Base-by-base conservation (phyloP, 768 basidiomycete species). In the Russula sp. region DNA sequence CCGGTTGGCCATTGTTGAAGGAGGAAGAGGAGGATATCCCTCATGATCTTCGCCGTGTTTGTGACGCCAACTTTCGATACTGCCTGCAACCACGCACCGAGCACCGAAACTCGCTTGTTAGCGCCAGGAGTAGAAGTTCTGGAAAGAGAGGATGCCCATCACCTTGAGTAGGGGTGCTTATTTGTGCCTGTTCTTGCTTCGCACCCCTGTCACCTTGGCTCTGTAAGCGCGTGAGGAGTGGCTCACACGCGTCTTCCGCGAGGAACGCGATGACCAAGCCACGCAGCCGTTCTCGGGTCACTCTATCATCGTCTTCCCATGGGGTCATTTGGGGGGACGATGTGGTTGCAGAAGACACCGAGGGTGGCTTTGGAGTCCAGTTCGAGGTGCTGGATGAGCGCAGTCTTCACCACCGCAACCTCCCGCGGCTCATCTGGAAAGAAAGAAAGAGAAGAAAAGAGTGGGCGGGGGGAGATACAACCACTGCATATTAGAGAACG, bases 311-410 rank as follows among this genome's bases (percentile, higher is more conserved):
- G 25, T 84, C 83, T 55, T 85, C 83, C 83, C 67, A 76, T 65
- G 13, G 75, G 69, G 32, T 81, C 82, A 50, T 80, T 79, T 0
- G 74, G 69, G 2, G 82, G 81, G 3, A 79, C 69, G 39, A 87
- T 74, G 69, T 89, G 87, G 68, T 89, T 88, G 67, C 81, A 87
- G 5, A 89, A 74, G 14, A 89, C 87, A 41, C 82, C 78, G 7
- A 89, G 73, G 1, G 86, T 84, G 18, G 82, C 76, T 8, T 73
- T 73, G 1, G 84, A 76, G 63, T 86, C 84, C 75, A 87, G 77
- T 47, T 84, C 79, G 58, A 89, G 76, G 69, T 88, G 87, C 63
- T 81, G 78, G 1, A 77, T 71, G 16, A 88, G 76, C 18, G 85
- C 82, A 58, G 76, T 72, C 67, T 84, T 82, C 25, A 89, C 86